Base-by-base conservation (phyloP, 306 rosid genomes). In the Pterocarpus santalinus region DNA sequence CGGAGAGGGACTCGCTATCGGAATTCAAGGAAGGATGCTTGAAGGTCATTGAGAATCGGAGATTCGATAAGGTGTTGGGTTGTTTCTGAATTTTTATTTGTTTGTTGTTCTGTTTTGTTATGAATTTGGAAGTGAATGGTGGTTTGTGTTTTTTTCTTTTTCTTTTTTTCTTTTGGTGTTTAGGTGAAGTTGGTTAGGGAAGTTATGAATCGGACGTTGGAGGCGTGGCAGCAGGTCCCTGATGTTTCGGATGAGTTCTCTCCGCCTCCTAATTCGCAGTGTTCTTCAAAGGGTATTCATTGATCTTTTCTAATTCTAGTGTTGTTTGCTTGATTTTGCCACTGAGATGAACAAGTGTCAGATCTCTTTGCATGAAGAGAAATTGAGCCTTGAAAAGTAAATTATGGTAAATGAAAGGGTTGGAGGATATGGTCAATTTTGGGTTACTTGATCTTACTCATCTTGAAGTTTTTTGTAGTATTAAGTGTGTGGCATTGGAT, bases 111-210 rank as follows among this genome's bases (percentile, higher is more conserved):
- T 75, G 61, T 46, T 77, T 57, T 47, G 47, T 43, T 10, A 57
- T 68, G 60, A 11, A 35, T 60, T 7, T 78, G 73, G 58, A 56
- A 58, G 73, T 67, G 61, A 22, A 62, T 62, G 62, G 7, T 65
- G 53, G 53, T 52, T 17, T 73, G 36, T 75, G 28, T n/a, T 12
- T 46, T 7, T 1, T 7, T 46, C 2, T 46, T 46, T 7, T 6
- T n/a, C 4, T 0, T 15, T 4, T 4, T 15, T 2, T 52, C n/a
- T 14, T 15, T 53, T 4, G 1, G 16, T 51, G 15, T 5, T 53
- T 15, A 93, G 97, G 97, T 93, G 78, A 93, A 93, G 86, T 87
- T 72, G 33, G 94, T 88, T 28, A 85, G 97, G 72, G 96, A 91
- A 84, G 90, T 85, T 52, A 90, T 91, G 94, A 90, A 73, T 86